Conservation (phyloP, 805 yeast genomes). For the Saccharomycopsis sp. region DNA sequence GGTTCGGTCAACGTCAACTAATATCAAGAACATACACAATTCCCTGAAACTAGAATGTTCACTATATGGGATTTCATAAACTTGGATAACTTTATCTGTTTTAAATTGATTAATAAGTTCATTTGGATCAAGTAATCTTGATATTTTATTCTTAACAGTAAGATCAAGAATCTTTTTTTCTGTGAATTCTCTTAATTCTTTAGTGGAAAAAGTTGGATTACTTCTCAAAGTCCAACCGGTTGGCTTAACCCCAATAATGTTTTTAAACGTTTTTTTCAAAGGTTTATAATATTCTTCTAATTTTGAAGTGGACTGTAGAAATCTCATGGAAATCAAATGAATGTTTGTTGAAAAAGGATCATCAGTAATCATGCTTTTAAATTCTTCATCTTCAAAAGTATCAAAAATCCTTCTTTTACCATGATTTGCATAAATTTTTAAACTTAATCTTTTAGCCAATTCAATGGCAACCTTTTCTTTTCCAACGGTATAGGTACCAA, state of each 20-base stretch:
- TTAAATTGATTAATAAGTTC: constrained; percentile 26
- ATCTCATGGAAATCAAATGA: constrained; percentile 63
- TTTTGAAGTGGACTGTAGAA: constrained; percentile 5
- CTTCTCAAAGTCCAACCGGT: constrained; percentile 79
- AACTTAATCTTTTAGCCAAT: constrained; percentile 39
- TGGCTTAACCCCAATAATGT: constrained; percentile 67
- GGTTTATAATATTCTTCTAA: constrained; percentile 40
- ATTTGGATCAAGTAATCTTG: constrained; percentile 18
- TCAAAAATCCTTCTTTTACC: constrained; percentile 37
- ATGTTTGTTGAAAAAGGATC: constrained; percentile 42
- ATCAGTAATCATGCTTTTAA: constrained; percentile 21
- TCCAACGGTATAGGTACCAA: constrained; percentile 90
- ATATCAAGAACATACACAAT: constrained; percentile 50
- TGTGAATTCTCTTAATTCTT: constrained; percentile 8
- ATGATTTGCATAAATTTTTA: constrained; percentile 45
- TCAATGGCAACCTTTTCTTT: constrained; percentile 76
- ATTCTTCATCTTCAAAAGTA: constrained; percentile 25
- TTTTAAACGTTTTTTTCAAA: constrained; percentile 38
- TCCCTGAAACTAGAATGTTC: constrained; percentile 91
- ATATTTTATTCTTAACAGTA: constrained; percentile 3
- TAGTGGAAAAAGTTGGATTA: constrained; percentile 6
- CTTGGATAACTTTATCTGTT: constrained; percentile 28
- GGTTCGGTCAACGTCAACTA: constrained; percentile 39
- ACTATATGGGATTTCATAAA: constrained; percentile 72
- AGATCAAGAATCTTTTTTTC: constrained; percentile 9